Conservation (phyloP, 495 filamentous ascomycete species). For the Mycothermus thermophilus region DNA sequence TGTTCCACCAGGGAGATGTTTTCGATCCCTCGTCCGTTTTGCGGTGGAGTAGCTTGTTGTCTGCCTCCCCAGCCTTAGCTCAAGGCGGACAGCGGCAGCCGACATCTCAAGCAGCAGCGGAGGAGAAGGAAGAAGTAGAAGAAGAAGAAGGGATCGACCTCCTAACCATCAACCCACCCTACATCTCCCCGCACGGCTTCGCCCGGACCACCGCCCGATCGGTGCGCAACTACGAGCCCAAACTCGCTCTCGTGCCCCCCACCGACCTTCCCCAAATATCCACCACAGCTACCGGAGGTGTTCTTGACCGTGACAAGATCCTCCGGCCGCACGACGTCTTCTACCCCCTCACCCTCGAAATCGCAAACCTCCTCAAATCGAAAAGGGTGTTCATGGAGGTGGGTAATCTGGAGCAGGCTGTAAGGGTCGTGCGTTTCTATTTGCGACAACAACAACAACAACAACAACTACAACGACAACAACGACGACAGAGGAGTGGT, state of each 20-base stretch:
- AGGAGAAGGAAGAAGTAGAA: no score
- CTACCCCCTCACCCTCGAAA: conserved; percentile 38
- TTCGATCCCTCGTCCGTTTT: no score
- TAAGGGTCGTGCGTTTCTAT: conserved; percentile 36
- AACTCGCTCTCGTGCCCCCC: conserved; percentile 55
- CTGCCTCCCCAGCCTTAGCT: no score
- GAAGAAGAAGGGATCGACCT: conserved; percentile 50
- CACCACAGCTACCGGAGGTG: conserved; percentile 25
- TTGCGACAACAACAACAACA: neutral
- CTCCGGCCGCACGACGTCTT: conserved; percentile 41
- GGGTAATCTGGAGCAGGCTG: conserved; percentile 44
- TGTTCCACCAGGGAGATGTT: no score
- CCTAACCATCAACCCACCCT: conserved; percentile 83
- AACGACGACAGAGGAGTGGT: neutral
- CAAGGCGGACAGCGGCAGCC: no score
- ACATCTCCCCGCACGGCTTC: conserved; percentile 56
- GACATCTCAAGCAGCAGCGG: no score
- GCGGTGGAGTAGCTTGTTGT: no score
- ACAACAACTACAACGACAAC: no score
- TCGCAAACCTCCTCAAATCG: conserved; percentile 23
- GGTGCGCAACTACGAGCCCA: conserved; percentile 71
- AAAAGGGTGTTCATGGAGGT: conserved; percentile 44
- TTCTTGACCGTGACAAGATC: neutral
- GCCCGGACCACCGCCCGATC: conserved; percentile 44
- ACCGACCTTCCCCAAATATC: conserved; percentile 22